Evolutionary conservation across 2,329 filamentous ascomycete genomes (phyloP).

Genomic region (Verticillium zaregamsianum): DNA sequence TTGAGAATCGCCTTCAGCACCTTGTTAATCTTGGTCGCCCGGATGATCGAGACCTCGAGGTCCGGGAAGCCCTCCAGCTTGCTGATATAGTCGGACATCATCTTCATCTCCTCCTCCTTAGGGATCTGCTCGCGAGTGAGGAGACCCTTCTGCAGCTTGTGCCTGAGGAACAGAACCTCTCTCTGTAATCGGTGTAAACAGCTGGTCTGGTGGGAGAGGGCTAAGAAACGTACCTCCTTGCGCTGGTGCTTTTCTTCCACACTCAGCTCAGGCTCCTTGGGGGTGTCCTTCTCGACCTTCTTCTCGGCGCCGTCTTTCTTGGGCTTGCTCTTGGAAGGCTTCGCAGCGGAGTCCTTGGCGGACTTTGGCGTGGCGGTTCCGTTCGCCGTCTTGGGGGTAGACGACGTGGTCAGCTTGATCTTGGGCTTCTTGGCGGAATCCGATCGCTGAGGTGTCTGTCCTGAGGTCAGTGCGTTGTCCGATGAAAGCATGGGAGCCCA

Average conservation of each 20-base stretch:
- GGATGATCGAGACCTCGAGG: conserved; percentile 84
- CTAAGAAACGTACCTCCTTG: conserved; percentile 48
- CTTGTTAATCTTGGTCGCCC: conserved; percentile 95
- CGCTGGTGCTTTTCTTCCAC: conserved; percentile 54
- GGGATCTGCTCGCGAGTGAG: conserved; percentile 78
- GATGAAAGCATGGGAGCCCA: not conserved
- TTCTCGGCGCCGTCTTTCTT: conserved; percentile 53
- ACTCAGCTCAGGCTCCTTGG: conserved; percentile 54
- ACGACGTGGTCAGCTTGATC: conserved; percentile 61
- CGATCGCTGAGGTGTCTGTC: conserved; percentile 50
- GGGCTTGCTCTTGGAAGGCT: conserved; percentile 51
- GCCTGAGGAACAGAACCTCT: conserved; percentile 86
- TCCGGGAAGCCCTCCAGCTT: conserved; percentile 78
- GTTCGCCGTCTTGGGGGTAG: conserved; percentile 66
- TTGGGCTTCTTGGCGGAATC: conserved; percentile 66
- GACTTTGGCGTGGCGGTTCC: conserved; percentile 53
- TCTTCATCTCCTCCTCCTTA: conserved; percentile 79
- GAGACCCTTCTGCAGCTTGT: conserved; percentile 93
- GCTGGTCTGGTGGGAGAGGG: not conserved
- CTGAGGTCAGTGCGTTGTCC: conserved; percentile 9
- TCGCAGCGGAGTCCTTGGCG: conserved; percentile 48
- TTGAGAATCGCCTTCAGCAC: conserved; percentile 93
- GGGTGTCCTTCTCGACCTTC: conserved; percentile 44
- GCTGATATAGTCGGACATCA: conserved; percentile 71
- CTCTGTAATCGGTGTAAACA: conserved; percentile 45